phyloP scores from a whole-genome alignment of 768 basidiomycete species.

The Saitozyma sp. region DNA sequence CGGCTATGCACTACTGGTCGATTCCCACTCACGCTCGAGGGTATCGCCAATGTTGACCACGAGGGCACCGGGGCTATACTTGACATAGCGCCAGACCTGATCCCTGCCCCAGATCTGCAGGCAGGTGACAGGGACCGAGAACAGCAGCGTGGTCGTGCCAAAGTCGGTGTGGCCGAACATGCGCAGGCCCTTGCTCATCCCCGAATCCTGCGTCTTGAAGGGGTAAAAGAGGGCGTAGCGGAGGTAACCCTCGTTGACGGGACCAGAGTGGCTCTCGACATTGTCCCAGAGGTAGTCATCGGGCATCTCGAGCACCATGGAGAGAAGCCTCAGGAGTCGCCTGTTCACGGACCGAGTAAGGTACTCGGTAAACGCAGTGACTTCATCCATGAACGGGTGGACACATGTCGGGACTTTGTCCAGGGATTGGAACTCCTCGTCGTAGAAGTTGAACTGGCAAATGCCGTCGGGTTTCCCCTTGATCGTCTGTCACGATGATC shows the following conservation, averaged over 20 bases:
- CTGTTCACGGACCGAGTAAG: constrained; percentile 31
- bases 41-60: constrained; percentile 47
- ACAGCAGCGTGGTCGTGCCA: constrained; percentile 34
- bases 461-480: constrained; percentile 22
- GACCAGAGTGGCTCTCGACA: constrained; percentile 23
- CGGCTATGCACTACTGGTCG: not conserved
- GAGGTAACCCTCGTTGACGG: constrained; percentile 27
- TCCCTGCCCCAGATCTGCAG: constrained; percentile 43
- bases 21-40: constrained; percentile 24
- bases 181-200: constrained; percentile 21
- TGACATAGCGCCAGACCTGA: constrained; percentile 38
- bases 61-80: constrained; percentile 34
- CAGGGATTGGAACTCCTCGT: constrained; percentile 15
- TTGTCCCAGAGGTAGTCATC: constrained; percentile 41
- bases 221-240: constrained; percentile 35
- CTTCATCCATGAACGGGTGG: constrained; percentile 32
- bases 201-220: constrained; percentile 6
- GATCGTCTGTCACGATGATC: constrained; percentile 3
- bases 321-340: constrained; percentile 32
- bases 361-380: constrained; percentile 25
- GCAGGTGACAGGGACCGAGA: constrained; percentile 39
- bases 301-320: constrained; percentile 38
- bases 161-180: constrained; percentile 36
- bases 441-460: constrained; percentile 35
- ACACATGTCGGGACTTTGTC: constrained; percentile 18